A percentile compares a stretch with the other conserved stretches of the same genome.
Evolutionary conservation across 164 flowering plant species (phyloP).

Genomic region (Tetrastigma voinierianum): DNA sequence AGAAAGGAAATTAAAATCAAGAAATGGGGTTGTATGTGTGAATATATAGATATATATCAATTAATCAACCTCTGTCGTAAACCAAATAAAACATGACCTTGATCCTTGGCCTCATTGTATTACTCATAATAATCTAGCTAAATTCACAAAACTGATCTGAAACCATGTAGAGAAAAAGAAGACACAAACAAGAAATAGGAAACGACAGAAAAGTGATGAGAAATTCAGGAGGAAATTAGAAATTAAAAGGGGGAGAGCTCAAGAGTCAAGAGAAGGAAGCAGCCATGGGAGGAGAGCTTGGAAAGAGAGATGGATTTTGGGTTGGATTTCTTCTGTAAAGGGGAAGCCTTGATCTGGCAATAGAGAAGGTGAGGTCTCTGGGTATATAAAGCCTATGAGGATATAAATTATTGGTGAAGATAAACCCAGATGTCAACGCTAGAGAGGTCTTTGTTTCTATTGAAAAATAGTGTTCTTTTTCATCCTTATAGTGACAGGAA

Average conservation of each 20-base stretch:
- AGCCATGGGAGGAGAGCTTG: too few relatives aligned
- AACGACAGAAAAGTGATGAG: too few relatives aligned
- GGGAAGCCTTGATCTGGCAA: neutral
- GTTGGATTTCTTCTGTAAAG: neutral
- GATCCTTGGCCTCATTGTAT: slow-evolving; percentile 53
- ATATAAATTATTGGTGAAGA: slow-evolving; percentile 9
- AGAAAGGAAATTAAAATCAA: neutral
- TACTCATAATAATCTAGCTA: slow-evolving; percentile 40
- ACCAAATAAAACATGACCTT: slow-evolving; percentile 45
- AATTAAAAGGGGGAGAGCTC: too few relatives aligned
- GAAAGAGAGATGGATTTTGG: too few relatives aligned
- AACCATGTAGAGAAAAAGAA: neutral
- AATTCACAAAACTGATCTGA: neutral
- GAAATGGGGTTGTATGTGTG: neutral
- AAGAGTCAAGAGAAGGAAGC: too few relatives aligned
- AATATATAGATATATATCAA: too few relatives aligned
- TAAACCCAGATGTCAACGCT: slow-evolving; percentile 23
- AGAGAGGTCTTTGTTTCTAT: neutral
- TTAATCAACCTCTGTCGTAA: slow-evolving; percentile 62
- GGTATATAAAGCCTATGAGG: slow-evolving; percentile 7
- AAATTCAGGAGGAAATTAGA: too few relatives aligned
- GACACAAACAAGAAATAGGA: too few relatives aligned
- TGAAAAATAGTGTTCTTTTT: neutral
- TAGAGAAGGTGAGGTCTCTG: neutral
- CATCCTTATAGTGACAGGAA: slow-evolving; percentile 11